Base-by-base conservation (phyloP, 2,329 filamentous ascomycete species). In the Aspergillus bombycis region DNA sequence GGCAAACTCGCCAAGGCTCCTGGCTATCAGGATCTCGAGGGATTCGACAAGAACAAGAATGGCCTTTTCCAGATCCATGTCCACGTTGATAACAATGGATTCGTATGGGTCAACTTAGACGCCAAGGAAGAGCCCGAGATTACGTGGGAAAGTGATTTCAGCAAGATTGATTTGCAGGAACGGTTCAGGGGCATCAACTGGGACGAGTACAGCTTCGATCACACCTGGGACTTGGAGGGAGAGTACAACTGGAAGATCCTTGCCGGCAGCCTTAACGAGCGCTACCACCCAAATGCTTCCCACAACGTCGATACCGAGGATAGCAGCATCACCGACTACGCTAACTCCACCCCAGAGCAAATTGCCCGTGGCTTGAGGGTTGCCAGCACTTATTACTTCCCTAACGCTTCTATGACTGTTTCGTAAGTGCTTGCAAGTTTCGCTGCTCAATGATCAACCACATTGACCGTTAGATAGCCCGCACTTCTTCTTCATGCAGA, bases 401-500 rank as follows among this genome's bases (percentile, higher is more conserved):
- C 77, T 1, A 78, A 75, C 59, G 65, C 72, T 19, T 73, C 70
- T 9, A 70, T 78, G 68, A 75, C 72, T 14, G 72, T 76, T 28
- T 71, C 71, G 71, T 78, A 67, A 69, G 70, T 72, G 57, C 56
- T n/a, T 11, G 7, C 19, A 38, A 3, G 34, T 11, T n/a, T 23
- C 4, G 34, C 7, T 12, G 16, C 19, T 14, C 4, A 10, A 38
- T 23, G 14, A 16, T 10, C 4, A 28, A n/a, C 21, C 19, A 48
- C n/a, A 19, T 63, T 67, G 61, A 64, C 57, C 19, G 2, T 16
- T 19, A 2, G 32, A 34, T 55, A 85, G 84, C 11, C 81, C 84
- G 45, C 78, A 74, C 32, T 88, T 88, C 75, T 86, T 90, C 79
- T 87, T 88, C 77, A 86, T 89, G 68, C 86, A 89, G 72, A 80